A percentile compares a stretch with the other conserved stretches of the same genome.
phyloP scores from a whole-genome alignment of 164 flowering plant species.

The Kingdonia uniflora region DNA sequence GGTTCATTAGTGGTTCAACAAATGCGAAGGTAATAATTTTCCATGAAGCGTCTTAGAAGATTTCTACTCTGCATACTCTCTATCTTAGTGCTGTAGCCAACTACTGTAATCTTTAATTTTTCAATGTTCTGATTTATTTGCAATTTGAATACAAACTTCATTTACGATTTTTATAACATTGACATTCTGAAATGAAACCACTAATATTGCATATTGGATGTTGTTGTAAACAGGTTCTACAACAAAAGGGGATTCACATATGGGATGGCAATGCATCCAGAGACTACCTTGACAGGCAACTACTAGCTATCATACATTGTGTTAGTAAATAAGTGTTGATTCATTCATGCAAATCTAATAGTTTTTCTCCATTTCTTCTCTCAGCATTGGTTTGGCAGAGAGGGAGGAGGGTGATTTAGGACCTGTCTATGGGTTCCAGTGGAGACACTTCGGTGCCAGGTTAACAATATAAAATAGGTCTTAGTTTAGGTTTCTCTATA shows the following conservation, averaged over 20 bases:
- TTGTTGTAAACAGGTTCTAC: conserved; percentile 25
- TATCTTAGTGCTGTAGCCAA: background rate
- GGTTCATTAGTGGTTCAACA: conserved; percentile 97
- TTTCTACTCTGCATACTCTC: conserved; percentile 24
- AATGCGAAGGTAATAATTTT: conserved; percentile 61
- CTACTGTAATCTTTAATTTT: background rate
- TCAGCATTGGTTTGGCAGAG: conserved; percentile 60
- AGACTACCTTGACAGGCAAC: conserved; percentile 74
- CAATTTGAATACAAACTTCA: no score
- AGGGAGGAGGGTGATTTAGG: conserved; percentile 96
- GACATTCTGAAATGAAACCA: no score
- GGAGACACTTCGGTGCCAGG: conserved; percentile 98
- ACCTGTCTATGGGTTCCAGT: conserved; percentile 91
- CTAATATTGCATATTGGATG: background rate
- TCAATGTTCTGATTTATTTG: no score
- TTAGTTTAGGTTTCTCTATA: background rate
- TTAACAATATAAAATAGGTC: conserved; percentile 12
- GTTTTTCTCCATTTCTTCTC: background rate
- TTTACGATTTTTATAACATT: no score
- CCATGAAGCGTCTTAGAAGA: conserved; percentile 20
- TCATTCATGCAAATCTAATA: background rate
- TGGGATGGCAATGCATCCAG: conserved; percentile 96
- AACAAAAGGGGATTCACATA: conserved; percentile 78
- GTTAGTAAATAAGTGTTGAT: background rate
- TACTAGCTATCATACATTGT: background rate